A percentile compares a stretch with the other conserved stretches of the same genome.
Conservation (phyloP, 768 basidiomycete genomes). For the Termitomyces sp. region DNA sequence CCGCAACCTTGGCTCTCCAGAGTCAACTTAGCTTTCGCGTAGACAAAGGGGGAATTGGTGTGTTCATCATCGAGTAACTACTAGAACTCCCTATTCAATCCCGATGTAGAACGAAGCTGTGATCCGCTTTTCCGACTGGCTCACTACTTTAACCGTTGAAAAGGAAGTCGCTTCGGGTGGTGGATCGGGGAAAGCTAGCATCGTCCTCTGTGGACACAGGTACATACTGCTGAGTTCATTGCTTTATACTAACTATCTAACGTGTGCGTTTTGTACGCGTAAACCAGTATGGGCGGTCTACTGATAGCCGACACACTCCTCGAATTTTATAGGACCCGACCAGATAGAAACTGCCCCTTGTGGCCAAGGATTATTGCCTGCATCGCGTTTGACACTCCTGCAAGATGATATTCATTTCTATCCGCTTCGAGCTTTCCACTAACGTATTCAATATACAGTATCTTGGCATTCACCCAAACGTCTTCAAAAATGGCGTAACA, state of each 20-base stretch:
- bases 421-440: constrained; percentile 1
- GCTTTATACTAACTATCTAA: not conserved
- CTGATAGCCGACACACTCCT: constrained; percentile 80
- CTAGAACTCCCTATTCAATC: constrained; percentile 1
- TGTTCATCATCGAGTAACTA: constrained; percentile 17
- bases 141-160: constrained; percentile 83
- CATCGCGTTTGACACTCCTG: constrained; percentile 88
- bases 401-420: constrained; percentile 32
- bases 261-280: not conserved
- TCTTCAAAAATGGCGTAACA: constrained; percentile 80
- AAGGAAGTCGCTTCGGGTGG: constrained; percentile 70
- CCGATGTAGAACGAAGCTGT: constrained; percentile 66
- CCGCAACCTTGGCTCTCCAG: not conserved
- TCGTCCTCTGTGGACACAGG: constrained; percentile 91
- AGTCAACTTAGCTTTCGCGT: not conserved
- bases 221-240: constrained; percentile 18
- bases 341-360: constrained; percentile 58
- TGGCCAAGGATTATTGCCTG: constrained; percentile 89
- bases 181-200: constrained; percentile 74
- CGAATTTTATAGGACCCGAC: constrained; percentile 63
- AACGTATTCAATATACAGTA: constrained; percentile 44
- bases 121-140: constrained; percentile 86
- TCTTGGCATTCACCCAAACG: constrained; percentile 77
- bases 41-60: constrained; percentile 92
- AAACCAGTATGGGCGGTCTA: constrained; percentile 83